Percentiles rank a stretch among this genome's conserved stretches.
Conservation (phyloP, 2,329 filamentous ascomycete genomes). For the Aureobasidium uvarum region DNA sequence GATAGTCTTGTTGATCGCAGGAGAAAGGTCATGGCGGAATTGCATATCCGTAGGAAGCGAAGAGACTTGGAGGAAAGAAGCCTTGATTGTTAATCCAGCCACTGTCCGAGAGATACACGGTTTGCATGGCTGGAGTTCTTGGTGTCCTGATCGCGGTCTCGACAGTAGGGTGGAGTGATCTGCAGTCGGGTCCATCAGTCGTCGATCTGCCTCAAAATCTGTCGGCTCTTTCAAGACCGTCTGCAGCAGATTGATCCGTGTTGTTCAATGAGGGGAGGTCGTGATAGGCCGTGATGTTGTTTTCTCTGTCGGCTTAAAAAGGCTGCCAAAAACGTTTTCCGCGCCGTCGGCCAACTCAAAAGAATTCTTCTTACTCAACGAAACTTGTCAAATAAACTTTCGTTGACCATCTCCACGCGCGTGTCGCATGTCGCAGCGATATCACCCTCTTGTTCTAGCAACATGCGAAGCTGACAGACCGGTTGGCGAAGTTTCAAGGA, state of each 20-base stretch:
- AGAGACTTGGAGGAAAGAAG: neutral
- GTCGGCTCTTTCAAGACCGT: neutral
- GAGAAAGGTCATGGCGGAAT: neutral
- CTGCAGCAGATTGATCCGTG: neutral
- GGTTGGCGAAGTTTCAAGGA: neutral
- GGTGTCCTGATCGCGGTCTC: no score
- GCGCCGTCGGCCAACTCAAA: constrained; percentile 7
- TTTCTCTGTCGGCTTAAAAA: neutral
- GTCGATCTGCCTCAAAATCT: neutral
- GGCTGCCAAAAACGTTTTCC: neutral
- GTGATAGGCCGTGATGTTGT: neutral
- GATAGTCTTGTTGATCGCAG: neutral
- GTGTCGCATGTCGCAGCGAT: neutral
- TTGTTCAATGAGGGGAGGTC: neutral
- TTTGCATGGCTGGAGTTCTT: neutral
- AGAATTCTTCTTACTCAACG: neutral
- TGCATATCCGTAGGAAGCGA: neutral
- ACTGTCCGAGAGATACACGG: neutral
- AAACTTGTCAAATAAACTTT: neutral
- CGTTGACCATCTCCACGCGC: neutral
- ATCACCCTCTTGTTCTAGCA: neutral
- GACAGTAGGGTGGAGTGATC: no score
- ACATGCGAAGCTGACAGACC: neutral
- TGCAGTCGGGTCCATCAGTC: no score
- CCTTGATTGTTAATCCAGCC: neutral